Conservation (phyloP, 2,329 filamentous ascomycete genomes). For the Magnaporthiopsis poae region DNA sequence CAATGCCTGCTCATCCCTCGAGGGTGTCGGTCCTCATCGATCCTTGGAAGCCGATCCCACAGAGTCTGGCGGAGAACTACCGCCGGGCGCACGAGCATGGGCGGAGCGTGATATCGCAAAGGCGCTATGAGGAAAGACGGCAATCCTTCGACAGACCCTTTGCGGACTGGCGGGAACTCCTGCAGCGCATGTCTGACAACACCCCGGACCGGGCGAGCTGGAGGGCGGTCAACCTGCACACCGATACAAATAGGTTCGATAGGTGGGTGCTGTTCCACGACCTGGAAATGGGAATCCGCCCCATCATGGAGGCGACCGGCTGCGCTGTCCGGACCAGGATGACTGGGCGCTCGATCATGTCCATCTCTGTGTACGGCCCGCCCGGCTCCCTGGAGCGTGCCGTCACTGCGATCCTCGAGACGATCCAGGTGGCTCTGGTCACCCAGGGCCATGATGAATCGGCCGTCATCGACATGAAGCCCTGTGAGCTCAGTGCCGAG, state of each 20-base stretch:
- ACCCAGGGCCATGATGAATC: background rate
- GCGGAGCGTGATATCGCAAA: slow-evolving; percentile 25
- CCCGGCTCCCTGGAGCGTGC: background rate
- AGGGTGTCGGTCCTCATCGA: slow-evolving; percentile 18
- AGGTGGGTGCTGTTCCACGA: background rate
- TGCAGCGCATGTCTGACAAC: slow-evolving; percentile 27
- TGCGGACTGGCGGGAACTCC: slow-evolving; percentile 30
- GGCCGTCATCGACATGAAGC: background rate
- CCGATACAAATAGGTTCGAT: slow-evolving; percentile 7
- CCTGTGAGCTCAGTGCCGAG: background rate
- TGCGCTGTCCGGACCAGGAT: background rate
- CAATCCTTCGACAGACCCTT: slow-evolving; percentile 19
- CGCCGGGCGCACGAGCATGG: slow-evolving; percentile 15
- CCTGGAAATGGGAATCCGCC: background rate
- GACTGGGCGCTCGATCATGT: slow-evolving; percentile 16
- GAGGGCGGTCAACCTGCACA: background rate
- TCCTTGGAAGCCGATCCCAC: slow-evolving; percentile 15
- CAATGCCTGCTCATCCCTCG: background rate
- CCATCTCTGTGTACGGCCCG: slow-evolving; percentile 12
- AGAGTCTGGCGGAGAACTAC: slow-evolving; percentile 14
- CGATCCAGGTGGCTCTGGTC: background rate
- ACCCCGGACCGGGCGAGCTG: slow-evolving; percentile 17
- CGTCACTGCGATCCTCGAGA: background rate
- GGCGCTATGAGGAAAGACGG: slow-evolving; percentile 26
- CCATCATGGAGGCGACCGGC: slow-evolving; percentile 1